phyloP scores from a whole-genome alignment of 129 eudicot genomes.

The Lonicera japonica region DNA sequence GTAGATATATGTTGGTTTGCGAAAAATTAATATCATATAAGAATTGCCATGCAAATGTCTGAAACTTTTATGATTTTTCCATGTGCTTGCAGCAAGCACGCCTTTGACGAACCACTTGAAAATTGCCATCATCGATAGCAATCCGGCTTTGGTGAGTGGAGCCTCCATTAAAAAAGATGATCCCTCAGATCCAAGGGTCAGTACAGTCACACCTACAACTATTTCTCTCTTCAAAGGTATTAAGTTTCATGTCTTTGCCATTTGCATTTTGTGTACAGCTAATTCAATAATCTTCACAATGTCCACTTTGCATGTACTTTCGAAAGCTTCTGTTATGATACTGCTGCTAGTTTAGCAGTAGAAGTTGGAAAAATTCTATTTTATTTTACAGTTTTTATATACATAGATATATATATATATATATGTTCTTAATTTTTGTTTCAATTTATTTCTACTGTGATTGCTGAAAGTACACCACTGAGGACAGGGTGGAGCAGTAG shows the following conservation, averaged over 20 bases:
- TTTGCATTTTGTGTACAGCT: slow-evolving; percentile 16
- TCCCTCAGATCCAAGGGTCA: slow-evolving; percentile 96
- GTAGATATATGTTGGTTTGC: too few species aligned
- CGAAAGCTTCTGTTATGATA: background rate
- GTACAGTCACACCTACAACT: slow-evolving; percentile 92
- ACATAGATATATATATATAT: background rate
- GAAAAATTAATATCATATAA: background rate
- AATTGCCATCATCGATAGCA: slow-evolving; percentile 93
- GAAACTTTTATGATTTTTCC: slow-evolving; percentile 6
- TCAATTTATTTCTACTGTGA: background rate
- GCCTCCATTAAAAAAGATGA: slow-evolving; percentile 59
- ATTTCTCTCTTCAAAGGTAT: slow-evolving; percentile 88
- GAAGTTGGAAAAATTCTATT: too few species aligned
- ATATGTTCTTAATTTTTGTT: background rate
- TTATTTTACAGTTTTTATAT: too few species aligned
- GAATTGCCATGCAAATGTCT: background rate
- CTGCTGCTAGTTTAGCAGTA: background rate
- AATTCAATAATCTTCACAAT: background rate
- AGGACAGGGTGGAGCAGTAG: background rate
- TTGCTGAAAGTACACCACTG: background rate
- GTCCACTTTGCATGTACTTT: background rate
- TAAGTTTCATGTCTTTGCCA: slow-evolving; percentile 4
- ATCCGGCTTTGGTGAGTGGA: slow-evolving; percentile 60
- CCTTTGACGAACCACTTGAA: slow-evolving; percentile 71
- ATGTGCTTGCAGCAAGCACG: slow-evolving; percentile 63